Conservation (phyloP, 2,329 filamentous ascomycete genomes). For the Magnaporthiopsis poae region DNA sequence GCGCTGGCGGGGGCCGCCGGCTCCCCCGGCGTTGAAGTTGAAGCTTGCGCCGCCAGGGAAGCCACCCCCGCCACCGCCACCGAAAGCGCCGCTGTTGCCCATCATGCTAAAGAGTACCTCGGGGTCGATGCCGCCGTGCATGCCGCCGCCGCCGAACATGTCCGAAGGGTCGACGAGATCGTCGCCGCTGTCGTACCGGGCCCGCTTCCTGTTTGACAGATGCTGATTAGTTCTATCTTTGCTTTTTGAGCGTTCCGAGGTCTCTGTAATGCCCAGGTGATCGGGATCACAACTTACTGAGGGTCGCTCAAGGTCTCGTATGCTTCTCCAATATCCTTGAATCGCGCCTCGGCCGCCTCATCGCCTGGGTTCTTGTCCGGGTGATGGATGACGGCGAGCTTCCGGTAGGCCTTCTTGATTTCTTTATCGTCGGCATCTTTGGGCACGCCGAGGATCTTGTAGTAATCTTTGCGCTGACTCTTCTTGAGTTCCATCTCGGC, state of each 20-base stretch:
- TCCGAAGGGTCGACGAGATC: slow-evolving; percentile 82
- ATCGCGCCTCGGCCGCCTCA: slow-evolving; percentile 72
- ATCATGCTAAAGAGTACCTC: slow-evolving; percentile 79
- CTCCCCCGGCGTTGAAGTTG: slow-evolving; percentile 37
- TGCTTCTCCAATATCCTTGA: slow-evolving; percentile 96
- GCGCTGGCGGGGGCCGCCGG: slow-evolving; percentile 26
- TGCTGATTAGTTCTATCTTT: background rate
- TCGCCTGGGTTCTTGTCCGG: slow-evolving; percentile 96
- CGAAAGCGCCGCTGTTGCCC: slow-evolving; percentile 52
- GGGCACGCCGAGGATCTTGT: slow-evolving; percentile 84
- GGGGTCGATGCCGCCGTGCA: slow-evolving; percentile 59
- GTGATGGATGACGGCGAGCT: slow-evolving; percentile 85
- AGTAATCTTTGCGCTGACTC: slow-evolving; percentile 93
- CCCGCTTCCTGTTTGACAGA: slow-evolving; percentile 56
- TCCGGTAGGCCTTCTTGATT: slow-evolving; percentile 95
- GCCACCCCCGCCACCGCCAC: slow-evolving; percentile 40
- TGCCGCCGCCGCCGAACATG: slow-evolving; percentile 61
- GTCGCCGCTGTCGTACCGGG: slow-evolving; percentile 82
- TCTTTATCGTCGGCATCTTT: slow-evolving; percentile 76
- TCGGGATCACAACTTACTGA: slow-evolving; percentile 49
- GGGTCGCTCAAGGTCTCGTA: slow-evolving; percentile 92
- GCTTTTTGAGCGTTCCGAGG: background rate
- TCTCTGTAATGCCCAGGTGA: slow-evolving; percentile 10
- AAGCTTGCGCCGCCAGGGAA: slow-evolving; percentile 45
- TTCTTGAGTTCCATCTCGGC: slow-evolving; percentile 97